Percentiles rank a stretch among this genome's conserved stretches.
Conservation (phyloP, 768 basidiomycete genomes). For the Saitozyma podzolica region DNA sequence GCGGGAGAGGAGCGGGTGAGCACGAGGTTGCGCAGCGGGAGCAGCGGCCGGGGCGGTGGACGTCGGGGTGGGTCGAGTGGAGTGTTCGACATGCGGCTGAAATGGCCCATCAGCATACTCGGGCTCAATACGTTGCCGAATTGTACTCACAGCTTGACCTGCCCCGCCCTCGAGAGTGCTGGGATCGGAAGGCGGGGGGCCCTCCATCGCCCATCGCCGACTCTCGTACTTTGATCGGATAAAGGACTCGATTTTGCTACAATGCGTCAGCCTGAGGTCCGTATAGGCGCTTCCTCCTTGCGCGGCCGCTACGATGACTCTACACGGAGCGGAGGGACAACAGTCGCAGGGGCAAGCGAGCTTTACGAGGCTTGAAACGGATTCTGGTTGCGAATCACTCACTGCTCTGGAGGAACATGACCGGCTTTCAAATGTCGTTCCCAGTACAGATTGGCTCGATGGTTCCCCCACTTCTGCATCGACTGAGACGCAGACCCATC, state of each 20-base stretch:
- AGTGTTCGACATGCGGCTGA: neutral
- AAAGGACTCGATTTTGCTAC: conserved; percentile 97
- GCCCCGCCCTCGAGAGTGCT: conserved; percentile 64
- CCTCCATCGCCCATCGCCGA: conserved; percentile 88
- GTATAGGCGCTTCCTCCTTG: no score
- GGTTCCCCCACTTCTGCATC: conserved; percentile 93
- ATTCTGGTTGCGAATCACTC: conserved; percentile 50
- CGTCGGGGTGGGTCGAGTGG: conserved; percentile 29
- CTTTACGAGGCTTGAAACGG: neutral
- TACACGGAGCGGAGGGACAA: no score
- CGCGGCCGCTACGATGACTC: no score
- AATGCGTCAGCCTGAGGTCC: neutral
- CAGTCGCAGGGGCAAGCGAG: no score
- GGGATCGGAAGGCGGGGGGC: conserved; percentile 78
- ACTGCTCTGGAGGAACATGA: conserved; percentile 94
- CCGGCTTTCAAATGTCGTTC: conserved; percentile 90
- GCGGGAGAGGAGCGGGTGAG: conserved; percentile 42
- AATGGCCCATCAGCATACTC: conserved; percentile 5
- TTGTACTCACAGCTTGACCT: neutral
- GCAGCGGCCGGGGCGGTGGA: conserved; percentile 30
- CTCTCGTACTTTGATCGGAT: conserved; percentile 96
- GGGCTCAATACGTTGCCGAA: neutral
- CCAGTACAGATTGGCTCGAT: conserved; percentile 91
- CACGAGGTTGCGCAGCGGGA: conserved; percentile 27
- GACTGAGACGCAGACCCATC: conserved; percentile 19